These are phyloP conservation scores for Hyaloperonospora arabidopsidis DNA, from an alignment of 352 stramenopile genomes.

Conservation along the genomic window DNA sequence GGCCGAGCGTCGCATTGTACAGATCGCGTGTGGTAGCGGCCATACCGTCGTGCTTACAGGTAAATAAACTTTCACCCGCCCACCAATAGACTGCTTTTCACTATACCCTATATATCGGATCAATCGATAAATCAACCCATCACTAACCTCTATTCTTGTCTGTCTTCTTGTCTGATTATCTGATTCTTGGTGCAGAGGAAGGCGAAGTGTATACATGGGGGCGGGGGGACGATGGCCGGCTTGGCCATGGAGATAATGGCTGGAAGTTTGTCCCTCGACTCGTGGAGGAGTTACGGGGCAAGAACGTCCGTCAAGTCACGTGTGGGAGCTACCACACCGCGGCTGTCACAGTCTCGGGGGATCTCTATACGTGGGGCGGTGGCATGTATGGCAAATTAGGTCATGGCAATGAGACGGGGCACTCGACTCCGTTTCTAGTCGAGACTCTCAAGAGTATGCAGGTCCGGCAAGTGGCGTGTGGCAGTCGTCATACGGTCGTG, in stretches of 20 bases:
- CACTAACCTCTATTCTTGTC: too few relatives aligned
- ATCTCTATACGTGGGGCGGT: slow-evolving; percentile 91
- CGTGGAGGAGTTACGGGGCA: slow-evolving; percentile 86
- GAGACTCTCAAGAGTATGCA: slow-evolving; percentile 88
- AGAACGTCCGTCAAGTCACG: slow-evolving; percentile 88
- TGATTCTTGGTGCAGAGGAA: slow-evolving; percentile 32
- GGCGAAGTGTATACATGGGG: slow-evolving; percentile 88
- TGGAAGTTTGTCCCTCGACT: slow-evolving; percentile 96
- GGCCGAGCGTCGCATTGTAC: slow-evolving; percentile 71
- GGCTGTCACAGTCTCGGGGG: slow-evolving; percentile 89
- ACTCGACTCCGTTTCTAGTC: slow-evolving; percentile 90
- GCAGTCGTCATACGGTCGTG: slow-evolving; percentile 90
- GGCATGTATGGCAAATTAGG: slow-evolving; percentile 94
- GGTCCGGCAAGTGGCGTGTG: slow-evolving; percentile 91
- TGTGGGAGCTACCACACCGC: slow-evolving; percentile 95
- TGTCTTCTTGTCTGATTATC: neutral
- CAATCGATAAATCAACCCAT: too few relatives aligned
- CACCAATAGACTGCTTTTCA: too few relatives aligned
- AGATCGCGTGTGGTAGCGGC: slow-evolving; percentile 84
- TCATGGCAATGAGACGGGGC: slow-evolving; percentile 89
- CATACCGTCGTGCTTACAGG: slow-evolving; percentile 85
- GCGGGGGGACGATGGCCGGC: slow-evolving; percentile 77
- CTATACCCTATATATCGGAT: too few relatives aligned
- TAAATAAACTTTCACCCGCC: slow-evolving; percentile 1
- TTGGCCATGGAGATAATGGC: slow-evolving; percentile 91